These are phyloP conservation scores for Catunica adiposa DNA, from an alignment of 2,329 filamentous ascomycete genomes.

Conservation along the genomic window DNA sequence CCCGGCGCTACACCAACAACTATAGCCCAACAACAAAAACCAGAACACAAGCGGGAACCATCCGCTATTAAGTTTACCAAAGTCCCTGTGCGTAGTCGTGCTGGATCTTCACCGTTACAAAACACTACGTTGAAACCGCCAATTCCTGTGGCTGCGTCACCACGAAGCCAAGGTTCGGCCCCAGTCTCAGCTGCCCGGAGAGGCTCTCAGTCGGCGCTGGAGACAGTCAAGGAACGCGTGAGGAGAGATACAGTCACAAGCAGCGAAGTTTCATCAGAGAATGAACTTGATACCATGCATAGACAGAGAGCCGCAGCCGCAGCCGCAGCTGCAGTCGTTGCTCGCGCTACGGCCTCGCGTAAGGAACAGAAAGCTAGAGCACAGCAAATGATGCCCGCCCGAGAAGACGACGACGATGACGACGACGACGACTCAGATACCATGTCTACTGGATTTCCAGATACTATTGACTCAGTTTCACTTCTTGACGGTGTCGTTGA, in stretches of 20 bases:
- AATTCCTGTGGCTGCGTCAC: constrained; percentile 29
- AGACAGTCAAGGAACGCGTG: constrained; percentile 51
- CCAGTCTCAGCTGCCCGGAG: constrained; percentile 29
- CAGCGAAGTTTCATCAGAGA: constrained; percentile 70
- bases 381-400: constrained; percentile 25
- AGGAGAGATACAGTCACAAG: constrained; percentile 64
- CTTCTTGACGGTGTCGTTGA: constrained; percentile 47
- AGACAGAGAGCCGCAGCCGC: constrained; percentile 44
- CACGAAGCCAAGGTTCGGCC: constrained; percentile 20
- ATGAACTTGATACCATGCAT: constrained; percentile 56
- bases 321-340: constrained; percentile 32
- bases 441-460: constrained; percentile 43
- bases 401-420: constrained; percentile 40
- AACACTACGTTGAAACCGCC: constrained; percentile 44
- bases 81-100: constrained; percentile 74
- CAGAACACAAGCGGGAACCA: constrained; percentile 35
- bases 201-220: constrained; percentile 55
- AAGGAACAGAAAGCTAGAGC: constrained; percentile 27
- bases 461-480: constrained; percentile 53
- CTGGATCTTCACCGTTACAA: constrained; percentile 75
- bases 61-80: constrained; percentile 94
- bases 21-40: constrained; percentile 25
- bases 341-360: constrained; percentile 25
- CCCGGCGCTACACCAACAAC: not conserved
- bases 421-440: constrained; percentile 44